Base-by-base conservation (phyloP, 2,329 filamentous ascomycete genomes). In the Elsinoe fawcettii region DNA sequence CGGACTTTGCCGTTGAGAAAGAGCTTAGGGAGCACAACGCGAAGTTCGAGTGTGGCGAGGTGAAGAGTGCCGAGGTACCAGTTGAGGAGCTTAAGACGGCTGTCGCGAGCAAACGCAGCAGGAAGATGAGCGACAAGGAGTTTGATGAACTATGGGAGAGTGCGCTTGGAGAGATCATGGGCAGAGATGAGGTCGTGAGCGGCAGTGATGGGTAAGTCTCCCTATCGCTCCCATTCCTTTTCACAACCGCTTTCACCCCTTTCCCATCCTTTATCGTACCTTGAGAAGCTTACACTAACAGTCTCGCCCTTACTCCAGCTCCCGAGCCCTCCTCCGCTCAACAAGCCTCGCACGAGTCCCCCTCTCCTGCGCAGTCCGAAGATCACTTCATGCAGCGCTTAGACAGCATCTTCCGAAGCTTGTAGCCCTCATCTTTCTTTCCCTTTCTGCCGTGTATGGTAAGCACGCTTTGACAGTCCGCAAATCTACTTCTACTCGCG, bases 301-400 rank as follows among this genome's bases (percentile, higher is more conserved):
- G 90, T 85, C 81, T 78, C 78, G 76, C 81, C 76, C 74, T 81
- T 77, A 76, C 81, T 71, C 77, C 85, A 75, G 83, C 83, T 92
- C 88, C 89, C 76, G 80, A 77, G 73, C 78, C 81, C 60, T 64
- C 72, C 82, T 96, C 80, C 82, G 84, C 74, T 92, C 87, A 75
- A 87, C 82, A 78, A 95, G 89, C 79, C 87, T 95, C 85, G 87
- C 91, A 81, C 82, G 87, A 73, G 80, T 97, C 86, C 82, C 91
- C 76, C 79, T 96, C 86, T 70, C 76, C 77, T 96, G 89, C 75
- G 82, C 87, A 74, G 66, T 90, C 85, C 82, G 82, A 72, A 80
- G 88, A 77, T 88, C 85, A 74, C 73, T 91, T 82, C 79, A 86
- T 75, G 82, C 86, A 80, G 81, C 86, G 72, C 67, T 93, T 87